These are phyloP conservation scores for Metschnikowia gruessii DNA, from an alignment of 805 yeast species.

Conservation along the genomic window DNA sequence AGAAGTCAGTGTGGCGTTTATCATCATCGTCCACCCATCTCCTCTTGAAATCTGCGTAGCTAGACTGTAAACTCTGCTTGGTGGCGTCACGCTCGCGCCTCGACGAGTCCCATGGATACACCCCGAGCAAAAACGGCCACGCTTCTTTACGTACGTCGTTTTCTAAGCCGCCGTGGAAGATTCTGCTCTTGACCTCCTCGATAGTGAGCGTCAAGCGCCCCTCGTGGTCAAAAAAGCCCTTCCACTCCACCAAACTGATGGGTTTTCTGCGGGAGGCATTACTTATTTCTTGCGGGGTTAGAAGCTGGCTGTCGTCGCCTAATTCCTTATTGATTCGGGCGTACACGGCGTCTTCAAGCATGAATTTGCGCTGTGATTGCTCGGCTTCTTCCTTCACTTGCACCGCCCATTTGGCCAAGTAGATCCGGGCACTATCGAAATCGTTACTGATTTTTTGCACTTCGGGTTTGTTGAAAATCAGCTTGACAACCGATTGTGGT, in stretches of 20 bases:
- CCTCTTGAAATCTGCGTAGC: constrained; percentile 61
- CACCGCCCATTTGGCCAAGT: constrained; percentile 94
- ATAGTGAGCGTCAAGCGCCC: constrained; percentile 75
- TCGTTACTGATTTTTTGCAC: constrained; percentile 81
- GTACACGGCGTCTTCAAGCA: constrained; percentile 59
- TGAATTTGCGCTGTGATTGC: constrained; percentile 48
- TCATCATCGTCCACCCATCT: constrained; percentile 65
- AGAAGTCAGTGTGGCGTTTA: constrained; percentile 54
- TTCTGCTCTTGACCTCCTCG: constrained; percentile 72
- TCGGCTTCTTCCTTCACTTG: constrained; percentile 90
- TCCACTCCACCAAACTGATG: constrained; percentile 76
- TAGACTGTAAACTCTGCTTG: constrained; percentile 51
- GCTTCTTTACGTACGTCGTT: constrained; percentile 61
- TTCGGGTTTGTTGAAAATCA: constrained; percentile 67
- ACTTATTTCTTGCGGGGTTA: constrained; percentile 58
- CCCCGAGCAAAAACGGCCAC: constrained; percentile 82
- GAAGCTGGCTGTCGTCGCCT: constrained; percentile 44
- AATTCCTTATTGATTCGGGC: constrained; percentile 56
- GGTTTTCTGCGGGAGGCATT: constrained; percentile 64
- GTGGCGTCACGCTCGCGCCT: constrained; percentile 62
- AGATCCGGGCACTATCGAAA: constrained; percentile 88
- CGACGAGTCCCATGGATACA: constrained; percentile 87
- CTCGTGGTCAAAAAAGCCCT: constrained; percentile 69
- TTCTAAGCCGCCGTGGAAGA: constrained; percentile 87
- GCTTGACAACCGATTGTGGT: constrained; percentile 56